Evolutionary conservation across 169 alveolate genomes (phyloP).

Genomic region (Besnoitia besnoiti): DNA sequence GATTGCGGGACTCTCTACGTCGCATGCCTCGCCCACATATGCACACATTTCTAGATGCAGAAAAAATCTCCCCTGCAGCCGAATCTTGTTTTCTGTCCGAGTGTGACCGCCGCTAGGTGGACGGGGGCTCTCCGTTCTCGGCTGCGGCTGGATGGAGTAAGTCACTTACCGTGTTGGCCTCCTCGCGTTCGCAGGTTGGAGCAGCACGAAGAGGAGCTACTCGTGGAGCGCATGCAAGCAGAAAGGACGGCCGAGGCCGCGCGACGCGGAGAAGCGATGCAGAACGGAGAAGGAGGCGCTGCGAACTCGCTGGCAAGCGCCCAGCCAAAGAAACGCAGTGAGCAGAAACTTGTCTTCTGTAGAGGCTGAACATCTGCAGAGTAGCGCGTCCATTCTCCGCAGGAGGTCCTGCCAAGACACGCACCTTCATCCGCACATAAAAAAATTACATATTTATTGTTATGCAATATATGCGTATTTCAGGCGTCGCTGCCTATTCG

Average conservation of each 20-base stretch:
- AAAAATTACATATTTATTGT: background rate
- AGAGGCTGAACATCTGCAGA: too few species aligned
- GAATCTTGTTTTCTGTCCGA: too few species aligned
- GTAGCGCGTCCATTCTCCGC: background rate
- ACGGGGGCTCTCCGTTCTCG: too few species aligned
- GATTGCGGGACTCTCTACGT: too few species aligned
- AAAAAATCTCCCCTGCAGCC: too few species aligned
- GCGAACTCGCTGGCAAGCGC: background rate
- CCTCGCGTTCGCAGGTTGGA: background rate
- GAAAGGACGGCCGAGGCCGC: background rate
- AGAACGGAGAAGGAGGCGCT: background rate
- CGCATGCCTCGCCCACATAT: too few species aligned
- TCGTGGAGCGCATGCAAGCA: background rate
- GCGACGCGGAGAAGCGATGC: background rate
- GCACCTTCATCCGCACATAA: background rate
- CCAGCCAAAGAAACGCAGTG: background rate
- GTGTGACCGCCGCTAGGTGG: too few species aligned
- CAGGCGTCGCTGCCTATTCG: background rate
- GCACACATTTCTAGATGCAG: too few species aligned
- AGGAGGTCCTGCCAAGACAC: background rate
- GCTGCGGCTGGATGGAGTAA: too few species aligned
- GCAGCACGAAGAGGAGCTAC: background rate
- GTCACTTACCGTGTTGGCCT: too few species aligned
- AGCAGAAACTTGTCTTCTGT: background rate
- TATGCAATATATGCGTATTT: background rate